phyloP scores from a whole-genome alignment of 2,329 filamentous ascomycete genomes.

The Hypomyces perniciosus region DNA sequence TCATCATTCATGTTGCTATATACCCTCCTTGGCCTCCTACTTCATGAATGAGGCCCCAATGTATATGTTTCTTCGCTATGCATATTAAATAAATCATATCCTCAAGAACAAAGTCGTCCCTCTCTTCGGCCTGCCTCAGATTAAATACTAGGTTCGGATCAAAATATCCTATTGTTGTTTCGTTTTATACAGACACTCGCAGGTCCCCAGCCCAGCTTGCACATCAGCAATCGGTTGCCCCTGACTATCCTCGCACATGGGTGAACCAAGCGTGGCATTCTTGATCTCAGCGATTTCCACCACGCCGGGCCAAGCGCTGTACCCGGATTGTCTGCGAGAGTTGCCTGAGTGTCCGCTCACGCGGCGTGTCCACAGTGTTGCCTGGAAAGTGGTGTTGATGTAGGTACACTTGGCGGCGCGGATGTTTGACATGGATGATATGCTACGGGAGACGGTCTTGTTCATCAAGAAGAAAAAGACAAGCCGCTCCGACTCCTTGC shows the following conservation, averaged over 20 bases:
- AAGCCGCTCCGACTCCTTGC: slow-evolving; percentile 47
- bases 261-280: slow-evolving; percentile 34
- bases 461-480: slow-evolving; percentile 49
- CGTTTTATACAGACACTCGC: slow-evolving; percentile 31
- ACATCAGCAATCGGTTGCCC: slow-evolving; percentile 33
- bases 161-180: neutral
- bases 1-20: too few species aligned
- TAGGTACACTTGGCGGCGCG: slow-evolving; percentile 51
- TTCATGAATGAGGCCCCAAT: too few species aligned
- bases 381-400: slow-evolving; percentile 48
- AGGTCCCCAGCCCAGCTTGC: slow-evolving; percentile 30
- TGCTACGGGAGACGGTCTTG: slow-evolving; percentile 46
- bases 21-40: too few species aligned
- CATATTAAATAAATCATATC: neutral
- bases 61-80: too few species aligned
- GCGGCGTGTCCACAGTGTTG: slow-evolving; percentile 52
- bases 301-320: slow-evolving; percentile 48
- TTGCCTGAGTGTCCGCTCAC: slow-evolving; percentile 19
- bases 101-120: neutral
- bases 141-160: neutral
- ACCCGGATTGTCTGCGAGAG: slow-evolving; percentile 2
- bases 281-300: slow-evolving; percentile 50
- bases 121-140: neutral
- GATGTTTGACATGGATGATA: slow-evolving; percentile 35
- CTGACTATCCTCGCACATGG: slow-evolving; percentile 43